Evolutionary conservation across 495 filamentous ascomycete genomes (phyloP), one percentile per base, ranked within the genome.

Genomic region (Glonium stellatum): DNA sequence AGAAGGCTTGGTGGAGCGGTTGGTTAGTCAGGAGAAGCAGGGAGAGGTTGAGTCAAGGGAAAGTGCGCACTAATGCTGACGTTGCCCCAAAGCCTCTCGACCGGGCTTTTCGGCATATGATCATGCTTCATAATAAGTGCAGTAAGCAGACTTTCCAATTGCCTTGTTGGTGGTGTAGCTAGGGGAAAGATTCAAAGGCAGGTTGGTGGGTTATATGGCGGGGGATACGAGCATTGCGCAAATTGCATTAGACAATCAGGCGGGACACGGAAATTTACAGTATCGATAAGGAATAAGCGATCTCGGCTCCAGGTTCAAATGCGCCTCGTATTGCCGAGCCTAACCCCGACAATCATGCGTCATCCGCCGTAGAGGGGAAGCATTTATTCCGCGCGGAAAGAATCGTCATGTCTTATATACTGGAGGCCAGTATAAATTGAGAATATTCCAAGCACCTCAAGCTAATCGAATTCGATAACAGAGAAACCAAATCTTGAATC

Each of bases 71-170:
- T 31, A 13, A 59, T 19, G 35, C 18, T 10, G 57, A 22, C 13
- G 23, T 52, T 42, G 46, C 55, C 54, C 60, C 64, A 52, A 63
- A 58, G 61, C 61, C 65, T 53, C 58, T 21, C 11, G 37, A 44
- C 49, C 54, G 65, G 65, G 65, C 65, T 61, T 49, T 67, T 34
- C 31, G 44, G 54, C 55, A 61, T 54, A 61, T 55, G 50, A 34
- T 54, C 65, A 67, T 67, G 49, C 60, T 67, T 67, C 65, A 67
- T 67, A 31, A 31, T 58, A 57, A 15, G 39, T 13, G 3, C 12
- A 44, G 39, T 15, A 15, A 15, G 13, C 39, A 44, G 18, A 4
- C 18, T 18, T 15, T 44, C 39, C 39, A 44, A 44, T 44, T 44
- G 39, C 12, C 39, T 18, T 44, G 12, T 44, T 44, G 13, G 39